Evolutionary conservation across 352 stramenopile species (phyloP).

Genomic region (Globisporangium abappressorium): DNA sequence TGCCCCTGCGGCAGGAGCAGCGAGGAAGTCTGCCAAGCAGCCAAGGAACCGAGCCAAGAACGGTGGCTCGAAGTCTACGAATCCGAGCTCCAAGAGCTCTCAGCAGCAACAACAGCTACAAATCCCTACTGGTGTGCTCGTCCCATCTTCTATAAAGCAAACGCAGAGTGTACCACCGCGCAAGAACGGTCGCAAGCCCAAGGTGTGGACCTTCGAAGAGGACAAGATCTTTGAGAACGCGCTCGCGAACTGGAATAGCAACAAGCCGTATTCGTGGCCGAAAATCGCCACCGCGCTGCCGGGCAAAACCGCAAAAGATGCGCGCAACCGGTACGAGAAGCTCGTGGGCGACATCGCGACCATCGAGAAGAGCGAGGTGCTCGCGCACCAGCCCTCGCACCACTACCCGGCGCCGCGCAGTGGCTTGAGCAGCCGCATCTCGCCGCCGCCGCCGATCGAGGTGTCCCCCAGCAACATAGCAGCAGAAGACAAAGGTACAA

Average conservation of each 20-base stretch:
- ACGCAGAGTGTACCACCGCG: background rate
- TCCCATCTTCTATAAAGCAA: background rate
- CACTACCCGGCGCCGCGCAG: background rate
- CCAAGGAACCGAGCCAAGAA: constrained; percentile 8
- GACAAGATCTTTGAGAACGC: constrained; percentile 79
- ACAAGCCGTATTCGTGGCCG: constrained; percentile 72
- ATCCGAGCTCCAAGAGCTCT: background rate
- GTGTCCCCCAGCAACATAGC: constrained; percentile 26
- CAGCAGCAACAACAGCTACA: constrained; percentile 10
- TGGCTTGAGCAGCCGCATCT: constrained; percentile 45
- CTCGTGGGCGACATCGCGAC: constrained; percentile 68
- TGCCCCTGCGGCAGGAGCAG: background rate
- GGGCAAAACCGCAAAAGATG: constrained; percentile 74
- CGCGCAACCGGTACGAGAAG: constrained; percentile 67
- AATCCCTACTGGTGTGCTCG: background rate
- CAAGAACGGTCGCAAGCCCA: constrained; percentile 31
- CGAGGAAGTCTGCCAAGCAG: constrained; percentile 3
- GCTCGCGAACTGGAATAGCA: constrained; percentile 53
- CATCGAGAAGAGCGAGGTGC: constrained; percentile 43
- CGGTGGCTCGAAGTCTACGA: background rate
- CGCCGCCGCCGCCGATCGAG: constrained; percentile 65
- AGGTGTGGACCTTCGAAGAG: constrained; percentile 77
- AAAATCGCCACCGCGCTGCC: constrained; percentile 70
- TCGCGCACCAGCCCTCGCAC: background rate
- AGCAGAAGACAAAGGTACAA: constrained; percentile 13